Base-by-base conservation (phyloP, 805 yeast species). In the Saccharomycopsis vini region DNA sequence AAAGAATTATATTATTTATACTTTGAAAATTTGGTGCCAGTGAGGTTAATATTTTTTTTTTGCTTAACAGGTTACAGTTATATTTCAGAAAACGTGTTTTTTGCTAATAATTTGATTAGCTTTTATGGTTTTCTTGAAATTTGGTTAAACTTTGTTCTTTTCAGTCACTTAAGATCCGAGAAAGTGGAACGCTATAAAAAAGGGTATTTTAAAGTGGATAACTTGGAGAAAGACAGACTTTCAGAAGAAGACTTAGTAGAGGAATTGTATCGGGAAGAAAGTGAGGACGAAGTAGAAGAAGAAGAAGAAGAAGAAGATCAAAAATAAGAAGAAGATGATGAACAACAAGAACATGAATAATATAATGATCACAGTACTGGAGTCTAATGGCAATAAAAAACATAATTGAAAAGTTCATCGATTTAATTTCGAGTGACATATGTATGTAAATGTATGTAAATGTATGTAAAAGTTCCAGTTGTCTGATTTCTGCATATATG, bases 101-200 rank as follows among this genome's bases (percentile, higher is more conserved):
- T 75, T n/a, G 65, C 74, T 49, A 77, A 75, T 57, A 69, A 69
- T 49, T 56, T 72, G 42, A 66, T 72, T 7, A 73, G 75, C 48
- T 58, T 68, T 10, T 76, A 66, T 53, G 56, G 73, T 22, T 75
- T 75, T 50, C 53, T 72, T 50, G 82, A 77, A 55, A 63, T 75
- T 29, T 77, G 81, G 79, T 62, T 72, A 54, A 68, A 72, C 50
- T 68, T 73, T 40, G 60, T 77, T 54, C 68, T 73, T 26, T 77
- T 61, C 59, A 69, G 67, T 52, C 66, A 73, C 43, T 64, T 77
- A 50, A 64, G 70, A 47, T 79, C 75, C 45, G 81, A 77, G 52
- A 71, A 65, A 50, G 63, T 64, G 44, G 55, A 60, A 40, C 62
- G 72, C 47, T 58, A 64, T 42, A 68, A 69, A 54, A 54, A 57